Evolutionary conservation across 345 rosid genomes (phyloP).

Genomic region (Moricandia arvensis): DNA sequence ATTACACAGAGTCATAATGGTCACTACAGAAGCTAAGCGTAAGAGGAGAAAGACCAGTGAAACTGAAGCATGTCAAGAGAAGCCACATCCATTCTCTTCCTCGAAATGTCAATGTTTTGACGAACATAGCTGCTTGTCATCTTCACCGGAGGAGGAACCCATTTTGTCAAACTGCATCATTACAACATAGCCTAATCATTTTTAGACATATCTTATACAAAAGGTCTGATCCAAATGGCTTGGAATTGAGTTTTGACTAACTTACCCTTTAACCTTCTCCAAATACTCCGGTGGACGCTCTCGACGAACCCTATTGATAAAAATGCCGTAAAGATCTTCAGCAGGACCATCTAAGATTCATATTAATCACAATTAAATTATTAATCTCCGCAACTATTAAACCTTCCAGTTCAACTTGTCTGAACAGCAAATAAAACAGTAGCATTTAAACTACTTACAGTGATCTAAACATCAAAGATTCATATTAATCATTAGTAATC

Average conservation of each 20-base stretch:
- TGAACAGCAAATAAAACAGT: neutral
- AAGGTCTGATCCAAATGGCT: neutral
- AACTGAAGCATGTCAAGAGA: slow-evolving; percentile 97
- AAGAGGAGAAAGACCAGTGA: slow-evolving; percentile 59
- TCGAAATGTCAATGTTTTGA: slow-evolving; percentile 44
- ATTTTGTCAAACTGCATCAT: slow-evolving; percentile 80
- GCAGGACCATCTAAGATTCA: slow-evolving; percentile 79
- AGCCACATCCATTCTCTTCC: slow-evolving; percentile 92
- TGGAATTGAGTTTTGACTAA: neutral
- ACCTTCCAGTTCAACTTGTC: neutral
- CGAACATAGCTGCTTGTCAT: slow-evolving; percentile 78
- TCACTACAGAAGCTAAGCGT: neutral
- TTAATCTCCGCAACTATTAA: neutral
- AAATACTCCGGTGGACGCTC: slow-evolving; percentile 74
- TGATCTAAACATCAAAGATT: no score
- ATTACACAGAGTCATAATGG: neutral
- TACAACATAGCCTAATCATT: neutral
- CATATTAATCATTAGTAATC: no score
- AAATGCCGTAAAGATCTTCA: slow-evolving; percentile 92
- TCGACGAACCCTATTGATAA: slow-evolving; percentile 72
- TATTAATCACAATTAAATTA: neutral
- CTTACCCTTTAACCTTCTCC: slow-evolving; percentile 67
- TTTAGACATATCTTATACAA: neutral
- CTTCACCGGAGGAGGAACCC: slow-evolving; percentile 98
- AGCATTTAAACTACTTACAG: neutral